Base-by-base conservation (phyloP, 2,329 filamentous ascomycete genomes). In the Drechslerella dactyloides region DNA sequence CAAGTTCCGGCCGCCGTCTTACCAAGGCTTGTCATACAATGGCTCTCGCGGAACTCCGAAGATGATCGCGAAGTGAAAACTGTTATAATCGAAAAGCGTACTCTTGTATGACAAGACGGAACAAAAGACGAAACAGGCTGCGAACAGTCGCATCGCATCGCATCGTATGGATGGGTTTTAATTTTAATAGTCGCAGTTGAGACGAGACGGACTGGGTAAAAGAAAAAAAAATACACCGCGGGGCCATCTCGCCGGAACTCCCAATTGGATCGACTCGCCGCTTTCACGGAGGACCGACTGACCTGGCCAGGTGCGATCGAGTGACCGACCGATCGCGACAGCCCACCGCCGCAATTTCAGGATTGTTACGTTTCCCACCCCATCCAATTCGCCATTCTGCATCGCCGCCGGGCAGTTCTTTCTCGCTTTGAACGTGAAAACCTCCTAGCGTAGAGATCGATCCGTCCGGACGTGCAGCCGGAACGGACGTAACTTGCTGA, bases 311-410 rank as follows among this genome's bases (percentile, higher is more conserved):
- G 19, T 48, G 44, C 44, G 44, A 48, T 10, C 17, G 40, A 44
- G 13, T 17, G 40, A 44, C 40, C 40, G 13, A 44, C 8, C 27
- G 27, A 33, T 33, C 27, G 27, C 27, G 27, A 3, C 8, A 19
- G 19, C 44, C 44, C 44, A 48, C 44, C 44, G 44, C 44, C 44
- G 44, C 44, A 21, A 48, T 48, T 48, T 48, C 44, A 48, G 44
- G 44, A 48, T 11, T 48, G 44, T 48, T 48, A n/a, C n/a, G n/a
- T 23, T 48, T 48, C 21, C 44, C 44, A 19, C 44, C 11, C n/a
- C n/a, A n/a, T 48, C 44, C 44, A 33, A 33, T 33, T 33, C 27
- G 27, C 27, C 27, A 33, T 33, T 33, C 27, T 33, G 27, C 27
- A 33, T 33, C 27, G 4, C 8, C 3, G 27, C 8, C 27, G 27